A percentile compares a stretch with the other conserved stretches of the same genome.
These are phyloP conservation scores for Orychophragmus violaceus DNA, from an alignment of 345 rosid species.

Conservation along the genomic window DNA sequence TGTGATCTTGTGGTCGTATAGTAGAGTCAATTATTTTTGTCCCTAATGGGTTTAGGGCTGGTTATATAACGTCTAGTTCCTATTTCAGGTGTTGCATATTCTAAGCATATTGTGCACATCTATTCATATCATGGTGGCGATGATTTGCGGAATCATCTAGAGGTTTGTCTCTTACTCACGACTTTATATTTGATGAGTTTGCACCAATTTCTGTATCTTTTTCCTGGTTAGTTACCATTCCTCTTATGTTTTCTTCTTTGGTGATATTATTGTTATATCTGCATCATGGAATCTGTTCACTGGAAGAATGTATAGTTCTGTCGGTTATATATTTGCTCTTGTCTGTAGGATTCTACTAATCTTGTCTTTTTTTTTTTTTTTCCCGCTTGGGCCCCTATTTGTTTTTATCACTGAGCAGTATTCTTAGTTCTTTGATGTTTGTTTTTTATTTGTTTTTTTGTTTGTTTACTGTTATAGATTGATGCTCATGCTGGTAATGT, in stretches of 20 bases:
- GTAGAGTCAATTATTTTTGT: not conserved
- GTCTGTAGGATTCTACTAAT: conserved; percentile 2
- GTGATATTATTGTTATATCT: not conserved
- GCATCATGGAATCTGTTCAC: not conserved
- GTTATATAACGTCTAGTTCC: not conserved
- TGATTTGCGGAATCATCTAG: conserved; percentile 45
- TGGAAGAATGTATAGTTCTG: not conserved
- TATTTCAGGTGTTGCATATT: conserved; percentile 70
- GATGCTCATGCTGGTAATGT: conserved; percentile 68
- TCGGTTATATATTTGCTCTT: not conserved
- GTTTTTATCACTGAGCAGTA: not conserved
- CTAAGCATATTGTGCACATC: conserved; percentile 73
- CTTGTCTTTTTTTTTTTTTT: not conserved
- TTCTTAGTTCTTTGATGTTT: not conserved
- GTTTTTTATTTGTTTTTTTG: not conserved
- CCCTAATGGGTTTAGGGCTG: not conserved
- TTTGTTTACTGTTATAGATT: conserved; percentile 33
- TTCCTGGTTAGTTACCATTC: conserved; percentile 3
- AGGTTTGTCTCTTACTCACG: conserved; percentile 36
- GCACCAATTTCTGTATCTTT: not conserved
- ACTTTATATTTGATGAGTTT: conserved; percentile 17
- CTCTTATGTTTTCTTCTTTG: not conserved
- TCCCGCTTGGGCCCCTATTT: not conserved
- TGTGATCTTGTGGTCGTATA: not conserved
- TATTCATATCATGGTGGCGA: conserved; percentile 50